phyloP scores from a whole-genome alignment of 169 alveolate genomes.

The Neospora caninum region DNA sequence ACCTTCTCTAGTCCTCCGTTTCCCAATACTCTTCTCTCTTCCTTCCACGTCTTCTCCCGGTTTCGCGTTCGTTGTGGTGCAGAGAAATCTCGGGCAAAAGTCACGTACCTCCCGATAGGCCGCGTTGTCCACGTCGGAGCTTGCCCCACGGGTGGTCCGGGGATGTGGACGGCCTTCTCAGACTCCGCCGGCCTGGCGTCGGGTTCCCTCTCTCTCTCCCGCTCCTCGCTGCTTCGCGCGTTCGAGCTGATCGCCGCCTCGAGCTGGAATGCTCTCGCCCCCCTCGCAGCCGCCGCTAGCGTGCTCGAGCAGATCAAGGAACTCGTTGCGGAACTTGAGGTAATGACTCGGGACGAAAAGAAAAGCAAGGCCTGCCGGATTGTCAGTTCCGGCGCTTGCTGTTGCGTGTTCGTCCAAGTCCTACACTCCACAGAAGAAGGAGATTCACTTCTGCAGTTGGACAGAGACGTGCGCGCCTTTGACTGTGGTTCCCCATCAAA shows the following conservation, averaged over 20 bases:
- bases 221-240: background rate
- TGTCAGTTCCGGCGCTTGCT: no score
- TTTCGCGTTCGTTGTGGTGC: no score
- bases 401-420: no score
- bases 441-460: no score
- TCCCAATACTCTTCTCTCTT: no score
- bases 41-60: no score
- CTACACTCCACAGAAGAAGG: no score
- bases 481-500: no score
- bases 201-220: background rate
- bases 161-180: background rate
- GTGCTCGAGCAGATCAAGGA: background rate
- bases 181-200: background rate
- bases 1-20: no score
- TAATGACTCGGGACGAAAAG: background rate
- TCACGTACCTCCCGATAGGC: background rate
- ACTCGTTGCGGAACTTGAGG: background rate
- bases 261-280: background rate
- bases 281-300: background rate
- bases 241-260: constrained; percentile 12
- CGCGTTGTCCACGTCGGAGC: constrained; percentile 26
- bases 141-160: background rate
- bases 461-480: no score
- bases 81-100: no score
- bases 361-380: no score